Evolutionary conservation across 1,139 yeast species (phyloP).

Genomic region (Scheffersomyces titani): DNA sequence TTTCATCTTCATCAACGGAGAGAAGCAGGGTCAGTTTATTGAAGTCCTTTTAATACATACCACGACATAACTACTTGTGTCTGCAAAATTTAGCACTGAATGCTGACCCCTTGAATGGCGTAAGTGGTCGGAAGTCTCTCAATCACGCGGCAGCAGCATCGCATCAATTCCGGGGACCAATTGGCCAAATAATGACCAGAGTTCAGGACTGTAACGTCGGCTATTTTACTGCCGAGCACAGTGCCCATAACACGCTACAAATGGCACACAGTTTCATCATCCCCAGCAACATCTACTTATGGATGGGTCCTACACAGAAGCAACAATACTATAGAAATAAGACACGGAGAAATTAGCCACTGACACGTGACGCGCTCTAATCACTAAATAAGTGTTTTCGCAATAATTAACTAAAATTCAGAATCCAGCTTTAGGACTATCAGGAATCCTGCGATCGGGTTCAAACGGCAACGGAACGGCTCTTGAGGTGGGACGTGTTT

Average conservation of each 20-base stretch:
- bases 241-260: not conserved
- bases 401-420: not conserved
- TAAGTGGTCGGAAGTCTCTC: not conserved
- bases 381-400: constrained; percentile 1
- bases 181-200: not conserved
- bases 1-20: no score
- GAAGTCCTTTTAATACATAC: not conserved
- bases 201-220: not conserved
- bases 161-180: not conserved
- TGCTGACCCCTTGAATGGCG: not conserved
- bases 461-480: not conserved
- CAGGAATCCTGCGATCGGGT: not conserved
- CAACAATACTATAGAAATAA: not conserved
- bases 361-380: constrained; percentile 13
- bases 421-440: not conserved
- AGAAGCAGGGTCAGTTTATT: not conserved
- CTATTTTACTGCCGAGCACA: not conserved
- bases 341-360: constrained; percentile 7
- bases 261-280: not conserved
- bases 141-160: not conserved
- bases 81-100: not conserved
- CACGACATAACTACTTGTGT: not conserved
- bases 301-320: not conserved
- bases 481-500: not conserved
- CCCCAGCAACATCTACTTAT: not conserved